Evolutionary conservation across 2,329 filamentous ascomycete species (phyloP).

Genomic region (Botryotinia convoluta): DNA sequence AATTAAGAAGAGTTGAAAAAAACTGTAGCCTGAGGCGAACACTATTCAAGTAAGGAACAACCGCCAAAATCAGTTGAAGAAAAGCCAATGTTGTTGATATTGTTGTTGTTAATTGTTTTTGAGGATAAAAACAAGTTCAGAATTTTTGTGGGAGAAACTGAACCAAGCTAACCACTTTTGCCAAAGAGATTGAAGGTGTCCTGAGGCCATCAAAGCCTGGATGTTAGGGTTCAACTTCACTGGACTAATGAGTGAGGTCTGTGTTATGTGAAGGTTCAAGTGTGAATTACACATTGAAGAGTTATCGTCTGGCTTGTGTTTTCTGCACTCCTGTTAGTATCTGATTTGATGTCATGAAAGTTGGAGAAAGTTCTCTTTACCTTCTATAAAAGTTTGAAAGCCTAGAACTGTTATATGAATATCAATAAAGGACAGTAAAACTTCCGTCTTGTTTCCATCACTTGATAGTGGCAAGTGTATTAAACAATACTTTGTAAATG

Average conservation of each 20-base stretch:
- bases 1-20: not conserved
- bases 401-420: not conserved
- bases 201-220: not conserved
- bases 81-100: not conserved
- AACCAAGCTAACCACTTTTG: not conserved
- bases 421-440: not conserved
- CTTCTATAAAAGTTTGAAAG: not conserved
- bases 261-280: not conserved
- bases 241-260: not conserved
- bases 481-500: not conserved
- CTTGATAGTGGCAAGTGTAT: not conserved
- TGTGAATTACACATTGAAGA: not conserved
- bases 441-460: not conserved
- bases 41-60: not conserved
- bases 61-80: not conserved
- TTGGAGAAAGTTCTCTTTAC: not conserved
- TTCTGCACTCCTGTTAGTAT: not conserved
- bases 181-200: not conserved
- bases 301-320: not conserved
- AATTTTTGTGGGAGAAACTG: not conserved
- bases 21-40: not conserved
- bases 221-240: not conserved
- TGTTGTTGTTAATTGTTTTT: not conserved
- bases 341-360: not conserved
- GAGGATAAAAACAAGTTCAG: not conserved